Evolutionary conservation across 257 asterid genomes (phyloP).

Genomic region (Salvia splendens): DNA sequence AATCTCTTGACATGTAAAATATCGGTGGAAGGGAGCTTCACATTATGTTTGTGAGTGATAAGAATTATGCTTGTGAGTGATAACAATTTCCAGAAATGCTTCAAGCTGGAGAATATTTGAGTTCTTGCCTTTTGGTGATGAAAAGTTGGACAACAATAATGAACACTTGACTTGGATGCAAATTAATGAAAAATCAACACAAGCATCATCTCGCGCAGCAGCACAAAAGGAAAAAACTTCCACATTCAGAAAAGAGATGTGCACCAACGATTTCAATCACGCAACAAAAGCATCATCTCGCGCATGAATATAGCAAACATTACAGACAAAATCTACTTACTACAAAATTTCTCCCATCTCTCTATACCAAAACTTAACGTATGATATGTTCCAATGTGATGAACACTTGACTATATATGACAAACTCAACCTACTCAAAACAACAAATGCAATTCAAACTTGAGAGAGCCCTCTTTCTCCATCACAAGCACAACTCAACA

Average conservation of each 20-base stretch:
- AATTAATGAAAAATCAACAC: background rate
- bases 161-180: background rate
- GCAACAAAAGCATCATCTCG: constrained; percentile 1
- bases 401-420: background rate
- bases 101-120: background rate
- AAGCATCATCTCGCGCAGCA: background rate
- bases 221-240: constrained; percentile 6
- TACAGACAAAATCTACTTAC: background rate
- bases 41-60: background rate
- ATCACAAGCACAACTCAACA: constrained; percentile 1
- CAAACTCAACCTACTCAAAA: background rate
- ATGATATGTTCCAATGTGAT: background rate
- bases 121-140: constrained; percentile 4
- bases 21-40: background rate
- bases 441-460: constrained; percentile 8
- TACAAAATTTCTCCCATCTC: background rate
- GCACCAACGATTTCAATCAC: constrained; percentile 1
- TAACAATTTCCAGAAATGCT: background rate
- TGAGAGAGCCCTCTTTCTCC: background rate
- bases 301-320: background rate
- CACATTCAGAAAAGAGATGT: background rate
- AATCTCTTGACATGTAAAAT: constrained; percentile 14
- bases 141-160: background rate
- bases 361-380: background rate
- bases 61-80: background rate